Base-by-base conservation (phyloP, 495 filamentous ascomycete species). In the Talaromyces thailandensis region DNA sequence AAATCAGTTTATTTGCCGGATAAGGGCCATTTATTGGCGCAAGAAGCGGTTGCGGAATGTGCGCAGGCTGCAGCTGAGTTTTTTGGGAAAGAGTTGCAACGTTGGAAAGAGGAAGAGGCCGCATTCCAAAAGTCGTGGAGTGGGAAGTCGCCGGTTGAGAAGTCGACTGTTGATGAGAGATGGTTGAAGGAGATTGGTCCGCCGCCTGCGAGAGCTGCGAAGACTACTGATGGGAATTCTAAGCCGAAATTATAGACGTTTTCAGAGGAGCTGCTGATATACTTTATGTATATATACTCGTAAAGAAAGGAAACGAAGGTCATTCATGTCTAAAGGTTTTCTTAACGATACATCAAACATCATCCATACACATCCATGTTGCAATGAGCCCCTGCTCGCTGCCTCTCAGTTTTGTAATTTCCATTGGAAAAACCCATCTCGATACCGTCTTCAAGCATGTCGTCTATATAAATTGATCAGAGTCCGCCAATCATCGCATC, bases 21-120 rank as follows among this genome's bases (percentile, higher is more conserved):
- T 0, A 79, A 79, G 14, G 91, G 94, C 1, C 94, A 98, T 75
- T 72, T 97, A 32, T 82, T 97, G 55, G 89, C 94, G 1, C 88
- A 95, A 80, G 91, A 96, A 70, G 81, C 82, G 56, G 86, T 87
- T 12, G 75, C 67, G n/a, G 76, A 82, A 63, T 87, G 84, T 55
- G 90, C 88, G 6, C 77, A 83, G 57, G 78, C 84, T 45, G 82
- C 83, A 4, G 84, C 79, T 2, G 69, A 66, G 3, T 96, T 88
- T 82, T 68, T 95, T 48, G 81, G 74, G 0, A 67, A 68, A 51
- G 88, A 92, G 69, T 64, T 93, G 66, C 65, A 76, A 52, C 74
- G 79, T 45, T 93, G 88, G 87, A 72, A 80, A 58, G 76, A 77
- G 14, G 82, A 90, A 68, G 84, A 90, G 68, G 76, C 77, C 59